Evolutionary conservation across 768 basidiomycete genomes (phyloP).

Genomic region (Chlorophyllum brunneum): DNA sequence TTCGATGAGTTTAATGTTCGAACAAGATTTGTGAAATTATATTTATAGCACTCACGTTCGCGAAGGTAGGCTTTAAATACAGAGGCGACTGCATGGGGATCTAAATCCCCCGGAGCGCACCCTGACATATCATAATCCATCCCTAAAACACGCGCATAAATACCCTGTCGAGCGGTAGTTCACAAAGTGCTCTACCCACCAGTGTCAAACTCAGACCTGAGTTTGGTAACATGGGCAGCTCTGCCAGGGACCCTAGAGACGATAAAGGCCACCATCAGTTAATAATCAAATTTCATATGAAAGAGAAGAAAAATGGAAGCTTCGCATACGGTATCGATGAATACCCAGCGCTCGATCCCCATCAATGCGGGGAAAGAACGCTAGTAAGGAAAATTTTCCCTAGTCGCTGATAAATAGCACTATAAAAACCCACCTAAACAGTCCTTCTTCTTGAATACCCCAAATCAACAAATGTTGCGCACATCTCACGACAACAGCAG

Average conservation of each 20-base stretch:
- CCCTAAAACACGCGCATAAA: slow-evolving; percentile 39
- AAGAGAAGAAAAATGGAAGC: slow-evolving; percentile 6
- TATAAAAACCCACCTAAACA: slow-evolving; percentile 67
- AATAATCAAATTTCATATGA: slow-evolving; percentile 9
- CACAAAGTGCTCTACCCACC: slow-evolving; percentile 34
- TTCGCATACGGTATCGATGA: background rate
- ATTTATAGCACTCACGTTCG: slow-evolving; percentile 62
- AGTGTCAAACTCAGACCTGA: slow-evolving; percentile 80
- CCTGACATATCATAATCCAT: slow-evolving; percentile 82
- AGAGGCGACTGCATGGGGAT: slow-evolving; percentile 92
- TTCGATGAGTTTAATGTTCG: background rate
- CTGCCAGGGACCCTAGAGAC: slow-evolving; percentile 72
- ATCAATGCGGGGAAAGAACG: slow-evolving; percentile 7
- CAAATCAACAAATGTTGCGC: slow-evolving; percentile 78
- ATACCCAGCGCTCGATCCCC: slow-evolving; percentile 8
- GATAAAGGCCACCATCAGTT: slow-evolving; percentile 12
- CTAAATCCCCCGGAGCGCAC: slow-evolving; percentile 80
- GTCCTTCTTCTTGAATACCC: slow-evolving; percentile 83
- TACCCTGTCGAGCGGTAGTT: slow-evolving; percentile 10
- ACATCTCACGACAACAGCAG: slow-evolving; percentile 78
- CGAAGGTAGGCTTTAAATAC: slow-evolving; percentile 91
- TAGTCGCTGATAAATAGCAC: background rate
- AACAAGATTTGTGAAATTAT: slow-evolving; percentile 8
- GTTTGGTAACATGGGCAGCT: slow-evolving; percentile 70
- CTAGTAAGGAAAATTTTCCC: background rate